Conservation (phyloP, 139 green algal genomes). For the Chlorella sp. region DNA sequence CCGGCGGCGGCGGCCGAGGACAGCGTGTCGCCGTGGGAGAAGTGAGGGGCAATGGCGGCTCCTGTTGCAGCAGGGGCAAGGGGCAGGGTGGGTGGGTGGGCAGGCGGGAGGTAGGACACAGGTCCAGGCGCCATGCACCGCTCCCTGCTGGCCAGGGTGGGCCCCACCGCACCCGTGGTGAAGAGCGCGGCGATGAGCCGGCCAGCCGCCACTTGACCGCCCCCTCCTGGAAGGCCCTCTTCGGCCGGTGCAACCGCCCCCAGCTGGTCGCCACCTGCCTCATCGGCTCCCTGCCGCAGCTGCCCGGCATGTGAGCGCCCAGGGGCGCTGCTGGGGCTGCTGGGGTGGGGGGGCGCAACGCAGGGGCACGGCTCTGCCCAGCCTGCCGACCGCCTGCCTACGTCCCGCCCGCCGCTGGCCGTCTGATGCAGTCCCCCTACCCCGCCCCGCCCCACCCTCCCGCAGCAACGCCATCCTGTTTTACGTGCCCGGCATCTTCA, state of each 20-base stretch:
- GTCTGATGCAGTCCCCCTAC: neutral
- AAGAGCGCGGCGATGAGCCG: too few relatives aligned
- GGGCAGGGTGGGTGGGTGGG: too few relatives aligned
- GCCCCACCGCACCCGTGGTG: too few relatives aligned
- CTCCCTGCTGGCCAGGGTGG: too few relatives aligned
- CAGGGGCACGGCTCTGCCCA: neutral
- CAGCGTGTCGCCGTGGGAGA: too few relatives aligned
- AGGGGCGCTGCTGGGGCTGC: neutral
- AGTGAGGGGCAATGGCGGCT: too few relatives aligned
- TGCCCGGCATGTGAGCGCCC: conserved; percentile 37
- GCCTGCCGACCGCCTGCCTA: neutral
- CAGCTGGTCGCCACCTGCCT: conserved; percentile 54
- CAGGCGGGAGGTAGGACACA: too few relatives aligned
- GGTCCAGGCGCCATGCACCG: too few relatives aligned
- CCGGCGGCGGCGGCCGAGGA: too few relatives aligned
- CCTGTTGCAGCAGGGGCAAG: too few relatives aligned
- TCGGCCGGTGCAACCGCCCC: conserved; percentile 45
- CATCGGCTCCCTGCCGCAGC: conserved; percentile 67
- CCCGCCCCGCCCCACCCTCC: neutral
- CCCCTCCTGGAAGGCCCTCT: too few relatives aligned
- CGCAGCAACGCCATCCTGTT: conserved; percentile 53
- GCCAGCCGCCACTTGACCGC: too few relatives aligned
- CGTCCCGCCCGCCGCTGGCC: neutral
- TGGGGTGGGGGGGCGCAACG: neutral
- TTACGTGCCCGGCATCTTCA: conserved; percentile 59